Base-by-base conservation (phyloP, 176 grass and related monocot genomes). In the Musa troglodytarum region DNA sequence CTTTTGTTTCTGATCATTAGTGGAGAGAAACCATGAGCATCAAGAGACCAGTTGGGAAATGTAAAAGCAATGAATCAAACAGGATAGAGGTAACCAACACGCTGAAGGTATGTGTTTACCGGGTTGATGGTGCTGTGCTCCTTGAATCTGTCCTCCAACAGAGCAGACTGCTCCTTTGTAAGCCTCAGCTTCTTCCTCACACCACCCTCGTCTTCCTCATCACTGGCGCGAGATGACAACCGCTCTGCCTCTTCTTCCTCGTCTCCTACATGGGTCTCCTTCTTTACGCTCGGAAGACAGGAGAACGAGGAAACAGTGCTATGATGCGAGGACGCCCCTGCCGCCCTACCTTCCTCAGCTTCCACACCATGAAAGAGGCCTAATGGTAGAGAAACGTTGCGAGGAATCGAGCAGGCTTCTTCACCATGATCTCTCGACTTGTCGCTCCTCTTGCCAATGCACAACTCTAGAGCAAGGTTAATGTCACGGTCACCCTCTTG, bases 51-150 rank as follows among this genome's bases (percentile, higher is more conserved):
- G 34, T 43, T 6, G 34, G 34, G 34, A 43, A 43, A 4, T 43
- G 34, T 43, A 43, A 43, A 43, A 43, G 34, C 34, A 6, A 43
- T 43, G 34, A 43, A 43, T 43, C 34, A 43, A 43, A 43, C 34
- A 43, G 34, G 34, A 43, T 43, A 43, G 34, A 43, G 34, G 34
- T 43, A 43, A 43, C 34, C 34, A 43, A 43, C 34, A 43, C 4
- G 34, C 34, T 43, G 4, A 69, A 49, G 25, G 3, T 14, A 2
- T 16, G 12, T 34, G 65, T 75, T 63, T 83, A 97, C 94, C 82
- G 94, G 88, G 83, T 93, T 98, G 65, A 98, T 90, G 68, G 90
- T 91, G 81, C 86, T 98, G 79, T 98, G 94, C 82, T 98, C 94
- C 90, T 91, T 90, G 78, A 98, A 98, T 59, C 94, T 85, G 81